Conservation (phyloP, 2,329 filamentous ascomycete species). For the Lachnellula hyalina region DNA sequence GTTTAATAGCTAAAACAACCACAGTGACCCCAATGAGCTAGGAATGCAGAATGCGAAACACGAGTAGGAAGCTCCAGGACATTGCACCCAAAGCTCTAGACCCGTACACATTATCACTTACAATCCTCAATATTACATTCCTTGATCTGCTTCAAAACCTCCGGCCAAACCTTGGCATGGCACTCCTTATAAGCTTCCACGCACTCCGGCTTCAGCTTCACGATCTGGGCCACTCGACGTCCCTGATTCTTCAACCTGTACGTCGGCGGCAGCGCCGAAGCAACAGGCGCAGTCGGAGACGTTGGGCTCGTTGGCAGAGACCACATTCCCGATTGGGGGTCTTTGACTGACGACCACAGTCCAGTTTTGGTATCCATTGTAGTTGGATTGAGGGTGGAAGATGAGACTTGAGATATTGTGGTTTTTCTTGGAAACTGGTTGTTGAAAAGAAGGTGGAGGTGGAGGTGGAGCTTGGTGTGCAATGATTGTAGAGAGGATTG, state of each 20-base stretch:
- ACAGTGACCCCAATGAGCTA: background rate
- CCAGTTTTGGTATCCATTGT: background rate
- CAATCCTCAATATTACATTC: constrained; percentile 71
- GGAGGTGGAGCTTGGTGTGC: too few species aligned
- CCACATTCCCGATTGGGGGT: constrained; percentile 16
- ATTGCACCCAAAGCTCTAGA: background rate
- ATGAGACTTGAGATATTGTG: too few species aligned
- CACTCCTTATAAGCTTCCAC: constrained; percentile 67
- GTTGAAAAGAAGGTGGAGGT: too few species aligned
- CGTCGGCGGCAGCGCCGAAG: constrained; percentile 7
- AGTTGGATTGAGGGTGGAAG: background rate
- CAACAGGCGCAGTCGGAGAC: constrained; percentile 14
- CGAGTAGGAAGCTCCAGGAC: background rate
- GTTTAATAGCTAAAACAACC: background rate
- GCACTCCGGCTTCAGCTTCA: constrained; percentile 63
- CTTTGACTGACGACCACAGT: background rate
- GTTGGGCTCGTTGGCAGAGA: constrained; percentile 13
- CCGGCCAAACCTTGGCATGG: constrained; percentile 71
- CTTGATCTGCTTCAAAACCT: constrained; percentile 70
- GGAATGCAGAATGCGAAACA: background rate
- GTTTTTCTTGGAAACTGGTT: too few species aligned
- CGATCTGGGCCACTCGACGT: constrained; percentile 63
- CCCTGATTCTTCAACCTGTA: constrained; percentile 36
- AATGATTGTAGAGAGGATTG: too few species aligned
- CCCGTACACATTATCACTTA: constrained; percentile 31